These are phyloP conservation scores for Aspergillus sclerotialis DNA, from an alignment of 2,329 filamentous ascomycete genomes.

Conservation along the genomic window DNA sequence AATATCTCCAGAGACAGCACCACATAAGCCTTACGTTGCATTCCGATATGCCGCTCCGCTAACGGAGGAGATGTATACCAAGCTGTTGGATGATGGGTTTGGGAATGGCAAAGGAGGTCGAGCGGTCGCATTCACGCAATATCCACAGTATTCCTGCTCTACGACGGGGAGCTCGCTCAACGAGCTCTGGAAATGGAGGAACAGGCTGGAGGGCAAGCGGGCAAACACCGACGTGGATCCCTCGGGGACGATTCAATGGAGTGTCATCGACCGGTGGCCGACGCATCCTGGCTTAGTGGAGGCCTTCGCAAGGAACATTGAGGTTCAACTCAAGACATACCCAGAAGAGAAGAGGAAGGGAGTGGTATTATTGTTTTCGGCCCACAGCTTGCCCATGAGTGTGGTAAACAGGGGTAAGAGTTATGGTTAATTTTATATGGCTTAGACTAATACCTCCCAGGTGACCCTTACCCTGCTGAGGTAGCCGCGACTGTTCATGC, in stretches of 20 bases:
- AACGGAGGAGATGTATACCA: slow-evolving; percentile 87
- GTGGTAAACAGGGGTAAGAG: slow-evolving; percentile 79
- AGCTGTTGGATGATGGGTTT: slow-evolving; percentile 80
- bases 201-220: slow-evolving; percentile 70
- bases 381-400: slow-evolving; percentile 92
- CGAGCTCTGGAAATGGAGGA: slow-evolving; percentile 95
- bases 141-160: slow-evolving; percentile 96
- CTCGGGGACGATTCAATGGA: slow-evolving; percentile 79
- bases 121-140: slow-evolving; percentile 95
- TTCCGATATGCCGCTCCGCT: slow-evolving; percentile 92
- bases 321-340: slow-evolving; percentile 75
- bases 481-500: slow-evolving; percentile 93
- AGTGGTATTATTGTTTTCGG: slow-evolving; percentile 86
- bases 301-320: slow-evolving; percentile 87
- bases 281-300: slow-evolving; percentile 84
- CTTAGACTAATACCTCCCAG: slow-evolving; percentile 33
- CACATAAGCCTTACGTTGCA: slow-evolving; percentile 94
- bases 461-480: slow-evolving; percentile 91
- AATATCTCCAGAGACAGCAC: slow-evolving; percentile 84
- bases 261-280: slow-evolving; percentile 96
- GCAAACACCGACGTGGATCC: slow-evolving; percentile 44
- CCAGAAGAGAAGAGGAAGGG: slow-evolving; percentile 70
- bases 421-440: slow-evolving; percentile 1
- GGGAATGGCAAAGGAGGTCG: slow-evolving; percentile 83
- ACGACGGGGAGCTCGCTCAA: slow-evolving; percentile 95